Conservation (phyloP, 345 rosid species). For the Geranium brycei region DNA sequence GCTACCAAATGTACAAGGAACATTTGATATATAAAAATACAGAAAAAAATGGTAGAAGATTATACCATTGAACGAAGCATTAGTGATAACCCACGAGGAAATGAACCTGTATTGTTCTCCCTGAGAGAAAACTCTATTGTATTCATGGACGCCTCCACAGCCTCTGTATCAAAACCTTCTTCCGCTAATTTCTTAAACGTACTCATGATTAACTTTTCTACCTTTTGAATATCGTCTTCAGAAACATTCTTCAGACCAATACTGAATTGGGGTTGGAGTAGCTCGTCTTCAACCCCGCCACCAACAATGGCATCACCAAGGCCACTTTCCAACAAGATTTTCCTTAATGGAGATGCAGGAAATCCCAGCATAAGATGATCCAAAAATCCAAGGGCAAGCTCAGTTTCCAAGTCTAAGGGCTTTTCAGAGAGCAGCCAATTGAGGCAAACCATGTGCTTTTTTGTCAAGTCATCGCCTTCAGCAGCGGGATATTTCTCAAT, state of each 20-base stretch:
- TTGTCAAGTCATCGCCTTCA: conserved; percentile 62
- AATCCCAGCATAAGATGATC: conserved; percentile 94
- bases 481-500: conserved; percentile 82
- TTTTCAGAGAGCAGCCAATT: conserved; percentile 85
- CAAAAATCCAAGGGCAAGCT: conserved; percentile 76
- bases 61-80: conserved; percentile 88
- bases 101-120: conserved; percentile 94
- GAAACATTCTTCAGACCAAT: conserved; percentile 85
- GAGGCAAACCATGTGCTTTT: conserved; percentile 90
- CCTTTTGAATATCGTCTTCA: conserved; percentile 55
- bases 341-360: conserved; percentile 92
- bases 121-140: conserved; percentile 93
- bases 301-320: conserved; percentile 89
- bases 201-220: conserved; percentile 62
- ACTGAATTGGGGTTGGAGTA: conserved; percentile 90
- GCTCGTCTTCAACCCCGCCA: conserved; percentile 86
- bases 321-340: conserved; percentile 84
- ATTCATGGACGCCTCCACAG: conserved; percentile 98
- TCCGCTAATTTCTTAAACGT: conserved; percentile 63
- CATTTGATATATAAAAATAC: neutral
- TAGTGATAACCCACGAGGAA: conserved; percentile 92
- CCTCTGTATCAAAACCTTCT: conserved; percentile 81
- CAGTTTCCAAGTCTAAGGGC: conserved; percentile 80
- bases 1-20: neutral
- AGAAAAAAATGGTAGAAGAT: neutral